Evolutionary conservation across 371 early-diverging fungal genomes (phyloP).

Genomic region (Funneliformis caledonium): DNA sequence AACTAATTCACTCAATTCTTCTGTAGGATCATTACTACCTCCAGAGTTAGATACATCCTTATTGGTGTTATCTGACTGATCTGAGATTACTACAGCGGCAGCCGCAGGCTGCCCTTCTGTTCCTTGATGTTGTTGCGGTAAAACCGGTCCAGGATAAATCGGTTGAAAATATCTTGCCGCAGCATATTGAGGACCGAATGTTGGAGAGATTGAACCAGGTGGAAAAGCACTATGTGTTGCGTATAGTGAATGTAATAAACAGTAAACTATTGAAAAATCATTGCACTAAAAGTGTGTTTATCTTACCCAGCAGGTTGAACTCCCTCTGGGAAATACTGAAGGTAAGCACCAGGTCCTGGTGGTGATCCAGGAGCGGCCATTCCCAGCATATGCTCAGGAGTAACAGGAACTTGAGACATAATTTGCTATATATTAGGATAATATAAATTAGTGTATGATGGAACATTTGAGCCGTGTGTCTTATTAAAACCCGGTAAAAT

Average conservation of each 20-base stretch:
- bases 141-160: conserved; percentile 19
- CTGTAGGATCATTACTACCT: conserved; percentile 1
- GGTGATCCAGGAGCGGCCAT: conserved; percentile 38
- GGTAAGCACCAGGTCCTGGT: conserved; percentile 29
- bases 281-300: too few relatives aligned
- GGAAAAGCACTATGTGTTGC: conserved; percentile 9
- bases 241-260: background rate
- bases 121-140: conserved; percentile 2
- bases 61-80: background rate
- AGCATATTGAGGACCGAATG: conserved; percentile 38
- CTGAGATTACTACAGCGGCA: too few relatives aligned
- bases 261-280: background rate
- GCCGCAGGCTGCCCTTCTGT: background rate
- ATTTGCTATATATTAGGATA: background rate
- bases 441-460: background rate
- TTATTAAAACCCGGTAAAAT: background rate
- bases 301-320: conserved; percentile 36
- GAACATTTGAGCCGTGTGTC: background rate
- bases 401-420: conserved; percentile 34
- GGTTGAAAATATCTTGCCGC: conserved; percentile 33
- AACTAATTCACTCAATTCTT: conserved; percentile 36
- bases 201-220: conserved; percentile 31
- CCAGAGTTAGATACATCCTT: conserved; percentile 6
- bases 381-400: conserved; percentile 39
- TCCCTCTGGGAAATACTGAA: conserved; percentile 36